Percentiles rank a stretch among this genome's conserved stretches.
phyloP scores from a whole-genome alignment of 2,329 filamentous ascomycete species.

The Aspergillus pseudoglaucus region DNA sequence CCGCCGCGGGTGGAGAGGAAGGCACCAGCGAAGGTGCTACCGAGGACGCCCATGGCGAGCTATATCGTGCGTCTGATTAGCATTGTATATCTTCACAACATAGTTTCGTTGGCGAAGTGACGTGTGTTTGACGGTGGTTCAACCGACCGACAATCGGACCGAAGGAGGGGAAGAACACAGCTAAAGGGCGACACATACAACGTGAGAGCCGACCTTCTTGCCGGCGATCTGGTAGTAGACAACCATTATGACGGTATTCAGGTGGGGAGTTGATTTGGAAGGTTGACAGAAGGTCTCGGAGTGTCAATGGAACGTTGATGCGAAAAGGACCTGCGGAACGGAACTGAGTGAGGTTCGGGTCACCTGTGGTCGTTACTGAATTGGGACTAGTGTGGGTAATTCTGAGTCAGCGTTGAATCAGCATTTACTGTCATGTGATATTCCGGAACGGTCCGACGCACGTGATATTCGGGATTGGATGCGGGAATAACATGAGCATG shows the following conservation, averaged over 20 bases:
- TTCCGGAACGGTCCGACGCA: slow-evolving; percentile 12
- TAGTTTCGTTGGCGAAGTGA: slow-evolving; percentile 1
- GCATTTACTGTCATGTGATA: slow-evolving; percentile 13
- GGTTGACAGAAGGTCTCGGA: neutral
- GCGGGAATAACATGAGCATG: neutral
- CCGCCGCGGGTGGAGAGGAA: slow-evolving; percentile 41
- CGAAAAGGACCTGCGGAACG: slow-evolving; percentile 19
- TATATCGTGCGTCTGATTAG: slow-evolving; percentile 20
- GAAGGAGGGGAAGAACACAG: slow-evolving; percentile 1
- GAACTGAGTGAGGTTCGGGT: neutral
- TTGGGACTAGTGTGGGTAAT: slow-evolving; percentile 1
- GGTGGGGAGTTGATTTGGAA: slow-evolving; percentile 7
- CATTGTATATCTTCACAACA: slow-evolving; percentile 5
- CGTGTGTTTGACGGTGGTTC: neutral
- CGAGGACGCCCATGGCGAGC: slow-evolving; percentile 57
- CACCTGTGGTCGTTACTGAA: slow-evolving; percentile 2
- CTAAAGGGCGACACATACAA: slow-evolving; percentile 34
- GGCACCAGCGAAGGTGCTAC: slow-evolving; percentile 43
- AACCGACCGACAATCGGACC: neutral
- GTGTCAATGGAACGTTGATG: slow-evolving; percentile 16
- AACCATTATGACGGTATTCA: slow-evolving; percentile 41
- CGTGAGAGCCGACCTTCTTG: slow-evolving; percentile 47
- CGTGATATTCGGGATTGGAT: slow-evolving; percentile 8
- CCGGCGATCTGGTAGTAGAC: slow-evolving; percentile 47
- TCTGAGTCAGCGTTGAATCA: slow-evolving; percentile 4